Evolutionary conservation across 768 basidiomycete species (phyloP).

Genomic region (Leccinellum luteum): DNA sequence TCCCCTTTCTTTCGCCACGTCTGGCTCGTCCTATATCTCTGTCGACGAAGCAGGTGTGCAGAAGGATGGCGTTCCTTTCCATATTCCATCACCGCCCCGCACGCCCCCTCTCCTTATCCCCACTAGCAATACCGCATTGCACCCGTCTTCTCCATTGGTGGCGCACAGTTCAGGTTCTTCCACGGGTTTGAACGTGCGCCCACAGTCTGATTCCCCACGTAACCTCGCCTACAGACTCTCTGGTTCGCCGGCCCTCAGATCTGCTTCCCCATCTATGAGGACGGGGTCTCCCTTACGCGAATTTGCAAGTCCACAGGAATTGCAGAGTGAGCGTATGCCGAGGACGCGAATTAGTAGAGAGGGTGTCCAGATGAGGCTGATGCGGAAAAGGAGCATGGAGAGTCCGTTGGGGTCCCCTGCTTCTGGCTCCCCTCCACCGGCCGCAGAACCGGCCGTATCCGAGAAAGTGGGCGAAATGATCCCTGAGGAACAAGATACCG

Average conservation of each 20-base stretch:
- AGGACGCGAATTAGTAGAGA: constrained; percentile 52
- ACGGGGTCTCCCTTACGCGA: constrained; percentile 31
- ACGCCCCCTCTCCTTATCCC: neutral
- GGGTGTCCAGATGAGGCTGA: constrained; percentile 49
- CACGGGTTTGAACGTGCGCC: constrained; percentile 10
- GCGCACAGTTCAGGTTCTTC: constrained; percentile 19
- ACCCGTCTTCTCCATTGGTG: constrained; percentile 13
- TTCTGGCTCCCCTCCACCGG: constrained; percentile 8
- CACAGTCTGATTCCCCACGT: constrained; percentile 24
- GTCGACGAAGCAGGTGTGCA: constrained; percentile 7
- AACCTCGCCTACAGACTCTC: constrained; percentile 14
- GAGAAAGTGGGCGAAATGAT: neutral
- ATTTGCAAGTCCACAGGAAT: constrained; percentile 19
- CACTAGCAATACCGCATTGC: neutral
- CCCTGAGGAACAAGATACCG: neutral
- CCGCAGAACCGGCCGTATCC: neutral
- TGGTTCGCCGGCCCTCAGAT: constrained; percentile 18
- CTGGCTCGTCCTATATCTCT: constrained; percentile 18
- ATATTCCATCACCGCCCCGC: constrained; percentile 4
- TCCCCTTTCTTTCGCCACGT: constrained; percentile 17
- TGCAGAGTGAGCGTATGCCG: constrained; percentile 18
- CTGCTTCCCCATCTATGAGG: constrained; percentile 20
- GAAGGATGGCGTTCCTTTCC: constrained; percentile 1
- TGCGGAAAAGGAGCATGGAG: constrained; percentile 43
- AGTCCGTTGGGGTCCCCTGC: constrained; percentile 35